A percentile compares a stretch with the other conserved stretches of the same genome.
Evolutionary conservation across 768 basidiomycete species (phyloP).

Genomic region (Pleurotus cornucopiae): DNA sequence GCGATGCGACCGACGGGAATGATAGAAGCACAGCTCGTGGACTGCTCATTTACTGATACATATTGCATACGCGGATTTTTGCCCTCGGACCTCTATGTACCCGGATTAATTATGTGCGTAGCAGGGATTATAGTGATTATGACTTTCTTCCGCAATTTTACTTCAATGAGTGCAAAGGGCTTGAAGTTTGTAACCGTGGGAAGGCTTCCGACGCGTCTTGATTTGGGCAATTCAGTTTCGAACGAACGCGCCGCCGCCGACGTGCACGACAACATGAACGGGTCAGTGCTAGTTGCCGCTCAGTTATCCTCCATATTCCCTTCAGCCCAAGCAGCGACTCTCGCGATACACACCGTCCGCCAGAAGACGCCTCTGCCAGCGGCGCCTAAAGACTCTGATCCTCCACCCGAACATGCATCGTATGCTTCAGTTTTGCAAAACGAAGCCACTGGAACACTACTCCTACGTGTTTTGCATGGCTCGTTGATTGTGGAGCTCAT

Average conservation of each 20-base stretch:
- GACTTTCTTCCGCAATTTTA: too few species aligned
- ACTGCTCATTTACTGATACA: too few species aligned
- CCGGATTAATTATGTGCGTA: too few species aligned
- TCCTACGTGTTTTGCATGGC: slow-evolving; percentile 71
- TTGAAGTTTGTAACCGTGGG: neutral
- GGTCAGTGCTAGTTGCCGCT: slow-evolving; percentile 47
- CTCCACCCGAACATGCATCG: slow-evolving; percentile 70
- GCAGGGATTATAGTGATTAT: too few species aligned
- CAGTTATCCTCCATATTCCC: slow-evolving; percentile 66
- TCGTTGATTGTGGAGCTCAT: slow-evolving; percentile 72
- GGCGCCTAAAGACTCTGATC: slow-evolving; percentile 34
- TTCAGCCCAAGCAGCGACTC: slow-evolving; percentile 41
- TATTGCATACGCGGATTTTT: too few species aligned
- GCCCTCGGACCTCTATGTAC: too few species aligned
- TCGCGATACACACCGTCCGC: slow-evolving; percentile 57
- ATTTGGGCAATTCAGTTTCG: too few species aligned
- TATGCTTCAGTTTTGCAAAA: slow-evolving; percentile 57
- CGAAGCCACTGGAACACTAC: slow-evolving; percentile 56
- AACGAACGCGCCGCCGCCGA: neutral
- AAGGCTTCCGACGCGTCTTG: neutral
- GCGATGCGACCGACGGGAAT: too few species aligned
- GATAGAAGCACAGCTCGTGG: too few species aligned
- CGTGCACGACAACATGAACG: slow-evolving; percentile 24
- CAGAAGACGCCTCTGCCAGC: slow-evolving; percentile 47
- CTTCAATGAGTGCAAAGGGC: too few species aligned